Evolutionary conservation across 169 alveolate species (phyloP).

Genomic region (Eimeria necatrix): DNA sequence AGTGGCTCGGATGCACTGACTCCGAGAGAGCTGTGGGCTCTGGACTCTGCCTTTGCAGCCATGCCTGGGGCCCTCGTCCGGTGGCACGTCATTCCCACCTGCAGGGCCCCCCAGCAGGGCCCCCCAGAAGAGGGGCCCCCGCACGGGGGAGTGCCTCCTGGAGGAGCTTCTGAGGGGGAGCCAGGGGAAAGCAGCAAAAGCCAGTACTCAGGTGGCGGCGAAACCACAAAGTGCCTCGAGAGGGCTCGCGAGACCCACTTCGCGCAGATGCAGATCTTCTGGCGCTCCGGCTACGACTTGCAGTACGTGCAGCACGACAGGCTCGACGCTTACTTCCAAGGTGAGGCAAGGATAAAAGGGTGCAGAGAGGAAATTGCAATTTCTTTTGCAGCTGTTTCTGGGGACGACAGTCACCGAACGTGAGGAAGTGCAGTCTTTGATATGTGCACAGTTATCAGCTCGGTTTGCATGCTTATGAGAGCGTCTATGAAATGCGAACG

Average conservation of each 20-base stretch:
- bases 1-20: slow-evolving; percentile 50
- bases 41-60: slow-evolving; percentile 49
- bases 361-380: too few species aligned
- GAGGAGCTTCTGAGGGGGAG: not conserved
- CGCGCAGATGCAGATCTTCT: slow-evolving; percentile 69
- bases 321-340: not conserved
- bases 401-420: too few species aligned
- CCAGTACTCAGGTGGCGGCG: not conserved
- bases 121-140: not conserved
- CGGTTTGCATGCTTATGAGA: too few species aligned
- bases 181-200: not conserved
- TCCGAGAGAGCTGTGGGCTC: slow-evolving; percentile 27
- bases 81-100: slow-evolving; percentile 20
- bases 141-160: not conserved
- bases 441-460: too few species aligned
- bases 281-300: slow-evolving; percentile 52
- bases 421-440: too few species aligned
- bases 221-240: not conserved
- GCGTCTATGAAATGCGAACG: too few species aligned
- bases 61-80: slow-evolving; percentile 49
- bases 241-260: slow-evolving; percentile 19
- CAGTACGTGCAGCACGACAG: slow-evolving; percentile 71
- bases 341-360: not conserved
- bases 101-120: not conserved
- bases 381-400: too few species aligned